Conservation (phyloP, 192 early-diverging fungal genomes). For the Endogone sp. region DNA sequence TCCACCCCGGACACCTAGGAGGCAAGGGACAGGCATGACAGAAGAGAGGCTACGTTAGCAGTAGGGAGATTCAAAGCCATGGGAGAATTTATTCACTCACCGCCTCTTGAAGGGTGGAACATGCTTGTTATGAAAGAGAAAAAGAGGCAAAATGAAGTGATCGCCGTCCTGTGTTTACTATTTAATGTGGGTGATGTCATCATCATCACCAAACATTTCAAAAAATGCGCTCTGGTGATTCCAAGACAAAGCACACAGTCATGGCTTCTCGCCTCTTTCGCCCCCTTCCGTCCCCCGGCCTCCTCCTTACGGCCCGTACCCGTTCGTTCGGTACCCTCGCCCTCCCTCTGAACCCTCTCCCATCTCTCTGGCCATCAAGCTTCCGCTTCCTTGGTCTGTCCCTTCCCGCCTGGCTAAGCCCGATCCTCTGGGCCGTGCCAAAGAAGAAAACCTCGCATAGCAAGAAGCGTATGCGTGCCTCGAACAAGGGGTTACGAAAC, state of each 20-base stretch:
- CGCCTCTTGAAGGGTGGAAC: constrained; percentile 32
- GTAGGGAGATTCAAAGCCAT: not conserved
- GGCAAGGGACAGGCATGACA: not conserved
- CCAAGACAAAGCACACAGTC: not conserved
- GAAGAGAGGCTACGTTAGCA: not conserved
- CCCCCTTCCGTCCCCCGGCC: not conserved
- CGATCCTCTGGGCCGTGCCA: constrained; percentile 79
- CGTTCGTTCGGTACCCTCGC: not conserved
- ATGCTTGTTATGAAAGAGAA: constrained; percentile 1
- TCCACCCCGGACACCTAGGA: constrained; percentile 24
- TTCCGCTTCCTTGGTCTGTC: not conserved
- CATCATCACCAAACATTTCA: not conserved
- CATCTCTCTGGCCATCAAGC: not conserved
- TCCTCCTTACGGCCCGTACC: not conserved
- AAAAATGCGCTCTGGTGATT: no score
- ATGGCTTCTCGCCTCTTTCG: not conserved
- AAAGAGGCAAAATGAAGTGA: not conserved
- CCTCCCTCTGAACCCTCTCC: not conserved
- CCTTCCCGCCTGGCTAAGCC: constrained; percentile 42
- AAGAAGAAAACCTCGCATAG: constrained; percentile 92
- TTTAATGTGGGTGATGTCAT: not conserved
- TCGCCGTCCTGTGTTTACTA: not conserved
- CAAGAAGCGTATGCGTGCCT: constrained; percentile 82
- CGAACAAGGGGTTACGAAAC: constrained; percentile 72
- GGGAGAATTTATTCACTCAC: not conserved